Base-by-base conservation (phyloP, 306 rosid genomes). In the Cajanus cajan region DNA sequence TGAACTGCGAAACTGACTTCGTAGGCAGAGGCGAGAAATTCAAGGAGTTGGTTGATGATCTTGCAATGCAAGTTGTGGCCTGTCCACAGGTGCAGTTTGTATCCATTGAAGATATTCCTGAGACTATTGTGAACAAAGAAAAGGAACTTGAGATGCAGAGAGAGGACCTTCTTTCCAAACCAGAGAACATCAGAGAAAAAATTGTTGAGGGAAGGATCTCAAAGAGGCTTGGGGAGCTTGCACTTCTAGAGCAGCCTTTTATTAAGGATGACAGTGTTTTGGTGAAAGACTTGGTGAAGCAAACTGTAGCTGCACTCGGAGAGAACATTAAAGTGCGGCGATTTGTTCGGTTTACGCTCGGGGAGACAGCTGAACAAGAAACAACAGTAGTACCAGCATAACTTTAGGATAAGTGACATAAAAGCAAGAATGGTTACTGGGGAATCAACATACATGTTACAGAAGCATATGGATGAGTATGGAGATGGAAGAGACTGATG, bases 271-370 rank as follows among this genome's bases (percentile, higher is more conserved):
- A 96, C 74, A 82, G 81, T 64, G 50, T 93, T 71, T 68, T 90
- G 78, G 91, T 96, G 83, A 96, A 93, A 90, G 99, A 96, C 82
- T 87, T 96, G 79, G 96, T 96, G 15, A 96, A 90, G 86, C 97
- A 90, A 88, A 96, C 91, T n/a, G 91, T 96, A n/a, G 99, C 98
- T 44, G 88, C 98, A 16, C 90, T 96, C n/a, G 99, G 99, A 33
- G 98, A 96, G 86, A 96, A 96, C 85, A 93, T 96, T 54, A 93
- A 91, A 81, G 96, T 96, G 15, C 81, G 99, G 34, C 90, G 99
- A 74, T 93, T 96, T 71, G 86, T 89, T 66, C 82, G 94, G 44
- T 96, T 93, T 87, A 96, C 97, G 4, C 91, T 93, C 0, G 99
- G 99, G 51, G 97, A 93, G 78, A 81, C 87, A 2, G 69, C 80